Conservation (phyloP, 129 eudicot species). For the Sambucus nigra region DNA sequence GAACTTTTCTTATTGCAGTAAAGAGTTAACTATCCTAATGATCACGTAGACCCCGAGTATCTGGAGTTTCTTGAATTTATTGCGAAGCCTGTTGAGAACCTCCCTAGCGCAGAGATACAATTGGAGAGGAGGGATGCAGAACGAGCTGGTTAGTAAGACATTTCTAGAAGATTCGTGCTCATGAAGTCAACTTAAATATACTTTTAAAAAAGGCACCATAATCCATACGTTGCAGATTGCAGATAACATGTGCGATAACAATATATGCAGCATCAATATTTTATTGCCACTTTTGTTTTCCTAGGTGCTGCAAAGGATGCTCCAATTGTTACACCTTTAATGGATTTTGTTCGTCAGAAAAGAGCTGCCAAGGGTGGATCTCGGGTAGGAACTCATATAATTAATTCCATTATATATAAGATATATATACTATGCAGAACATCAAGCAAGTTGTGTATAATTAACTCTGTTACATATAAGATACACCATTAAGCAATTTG, state of each 20-base stretch:
- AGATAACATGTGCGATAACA: constrained; percentile 3
- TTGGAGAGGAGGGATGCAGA: constrained; percentile 96
- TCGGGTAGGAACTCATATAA: constrained; percentile 43
- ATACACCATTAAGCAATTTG: too few relatives aligned
- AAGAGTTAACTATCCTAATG: constrained; percentile 13
- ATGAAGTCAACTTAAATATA: constrained; percentile 5
- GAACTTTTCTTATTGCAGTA: not conserved
- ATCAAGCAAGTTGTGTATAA: too few relatives aligned
- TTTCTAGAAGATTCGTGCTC: not conserved
- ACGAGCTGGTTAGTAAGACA: constrained; percentile 66
- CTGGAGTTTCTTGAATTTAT: constrained; percentile 73
- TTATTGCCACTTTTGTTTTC: constrained; percentile 13
- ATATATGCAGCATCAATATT: not conserved
- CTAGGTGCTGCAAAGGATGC: constrained; percentile 70
- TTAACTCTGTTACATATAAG: too few relatives aligned
- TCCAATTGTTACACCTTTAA: constrained; percentile 70
- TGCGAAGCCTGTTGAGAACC: constrained; percentile 87
- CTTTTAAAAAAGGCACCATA: not conserved
- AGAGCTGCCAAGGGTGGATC: constrained; percentile 84
- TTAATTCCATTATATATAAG: not conserved
- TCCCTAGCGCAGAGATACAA: constrained; percentile 95
- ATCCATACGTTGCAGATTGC: not conserved
- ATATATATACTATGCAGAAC: too few relatives aligned
- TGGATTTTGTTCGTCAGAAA: constrained; percentile 84
- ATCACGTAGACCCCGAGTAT: constrained; percentile 76